Evolutionary conservation across 352 stramenopile species (phyloP).

Genomic region (Globisporangium iwayamae): DNA sequence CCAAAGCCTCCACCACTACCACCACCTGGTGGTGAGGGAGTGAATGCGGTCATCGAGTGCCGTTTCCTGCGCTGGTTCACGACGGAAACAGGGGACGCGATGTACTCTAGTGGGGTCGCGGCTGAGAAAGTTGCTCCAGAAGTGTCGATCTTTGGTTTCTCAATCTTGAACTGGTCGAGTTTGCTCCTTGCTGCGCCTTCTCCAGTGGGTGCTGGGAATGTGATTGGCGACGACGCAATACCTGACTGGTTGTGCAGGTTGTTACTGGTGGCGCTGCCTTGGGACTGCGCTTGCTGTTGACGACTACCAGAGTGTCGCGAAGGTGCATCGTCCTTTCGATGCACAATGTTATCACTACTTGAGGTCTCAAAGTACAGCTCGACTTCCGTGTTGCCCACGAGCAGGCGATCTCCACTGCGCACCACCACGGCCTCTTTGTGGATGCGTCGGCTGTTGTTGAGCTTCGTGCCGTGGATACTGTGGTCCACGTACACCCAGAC

Average conservation of each 20-base stretch:
- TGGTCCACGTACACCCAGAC: constrained; percentile 83
- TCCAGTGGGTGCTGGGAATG: not conserved
- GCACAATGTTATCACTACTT: not conserved
- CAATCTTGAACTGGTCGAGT: not conserved
- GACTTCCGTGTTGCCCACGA: constrained; percentile 55
- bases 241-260: not conserved
- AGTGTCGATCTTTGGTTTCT: constrained; percentile 29
- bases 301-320: constrained; percentile 13
- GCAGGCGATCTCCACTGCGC: constrained; percentile 47
- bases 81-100: constrained; percentile 46
- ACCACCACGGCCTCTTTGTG: constrained; percentile 55
- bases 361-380: constrained; percentile 28
- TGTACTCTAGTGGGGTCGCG: constrained; percentile 43
- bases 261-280: not conserved
- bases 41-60: constrained; percentile 43
- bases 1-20: constrained; percentile 9
- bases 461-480: constrained; percentile 39
- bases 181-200: not conserved
- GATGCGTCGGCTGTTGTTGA: constrained; percentile 36
- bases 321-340: not conserved
- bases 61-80: constrained; percentile 42
- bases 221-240: constrained; percentile 14
- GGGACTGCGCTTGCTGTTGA: constrained; percentile 1
- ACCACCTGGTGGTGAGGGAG: constrained; percentile 14
- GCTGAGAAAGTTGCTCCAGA: constrained; percentile 6